These are phyloP conservation scores for Auriscalpium microsporum DNA, from an alignment of 768 basidiomycete species.

Conservation along the genomic window DNA sequence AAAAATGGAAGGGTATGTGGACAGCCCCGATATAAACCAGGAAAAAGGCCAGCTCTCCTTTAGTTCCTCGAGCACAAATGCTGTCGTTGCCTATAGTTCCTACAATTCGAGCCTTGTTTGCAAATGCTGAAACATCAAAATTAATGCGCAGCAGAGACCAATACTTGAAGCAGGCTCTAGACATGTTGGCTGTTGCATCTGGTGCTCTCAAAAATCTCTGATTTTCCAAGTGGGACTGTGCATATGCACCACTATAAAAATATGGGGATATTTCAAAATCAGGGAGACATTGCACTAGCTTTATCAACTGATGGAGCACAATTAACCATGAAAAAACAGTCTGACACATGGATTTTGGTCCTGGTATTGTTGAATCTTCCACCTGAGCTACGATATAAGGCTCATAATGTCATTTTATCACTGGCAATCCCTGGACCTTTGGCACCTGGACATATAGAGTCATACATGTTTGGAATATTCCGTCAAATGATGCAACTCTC, in stretches of 20 bases:
- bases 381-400: not conserved
- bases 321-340: conserved; percentile 27
- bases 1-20: not conserved
- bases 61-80: not conserved
- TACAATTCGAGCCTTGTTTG: not conserved
- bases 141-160: not conserved
- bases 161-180: not conserved
- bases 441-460: not conserved
- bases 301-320: conserved; percentile 24
- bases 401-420: not conserved
- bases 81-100: not conserved
- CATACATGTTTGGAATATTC: not conserved
- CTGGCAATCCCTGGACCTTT: not conserved
- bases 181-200: too few species aligned
- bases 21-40: not conserved
- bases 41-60: not conserved
- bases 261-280: not conserved
- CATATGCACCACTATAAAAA: not conserved
- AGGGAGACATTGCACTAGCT: conserved; percentile 18
- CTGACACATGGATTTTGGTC: conserved; percentile 20
- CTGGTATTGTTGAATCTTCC: conserved; percentile 16
- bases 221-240: not conserved
- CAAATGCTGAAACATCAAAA: not conserved
- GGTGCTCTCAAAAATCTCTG: not conserved
- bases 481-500: not conserved